Evolutionary conservation across 345 rosid species (phyloP), one percentile per base, ranked within the genome.

Genomic region (Camelina neglecta): DNA sequence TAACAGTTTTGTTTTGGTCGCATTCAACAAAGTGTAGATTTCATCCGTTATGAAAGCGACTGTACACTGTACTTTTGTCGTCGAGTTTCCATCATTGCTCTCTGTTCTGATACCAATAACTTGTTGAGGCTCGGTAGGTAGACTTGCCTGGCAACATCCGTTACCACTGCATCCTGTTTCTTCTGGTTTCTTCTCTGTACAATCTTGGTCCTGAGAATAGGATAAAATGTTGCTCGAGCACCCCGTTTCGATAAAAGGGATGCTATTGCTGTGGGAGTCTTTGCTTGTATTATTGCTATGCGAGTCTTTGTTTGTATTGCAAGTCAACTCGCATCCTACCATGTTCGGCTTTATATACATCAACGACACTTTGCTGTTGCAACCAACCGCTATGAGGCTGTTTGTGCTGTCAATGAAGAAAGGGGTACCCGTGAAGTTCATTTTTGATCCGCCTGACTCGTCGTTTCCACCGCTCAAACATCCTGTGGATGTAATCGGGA

Each of bases 111-210:
- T 4, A 23, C 64, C 31, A 60, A 63, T 2, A 65, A 66, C 50
- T 47, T 74, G 65, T 35, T 11, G 78, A 66, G 50, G 31, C 15
- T 47, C 60, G 12, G 0, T 0, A 36, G 83, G 80, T 54, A 80
- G 56, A 1, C n/a, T 1, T 1, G 56, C 64, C 53, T 83, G 72
- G 36, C 90, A 87, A 53, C 88, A 87, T 16, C 85, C 78, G 11
- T 75, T 53, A 7, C 86, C 85, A 15, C 76, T 4, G 69, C 85
- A 86, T 2, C 1, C 21, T 65, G 31, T 47, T 10, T 48, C 72
- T 23, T 57, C 50, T 38, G 66, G 66, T 57, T 13, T 56, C 21
- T 4, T 6, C 15, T 15, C 50, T 31, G 2, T 2, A 55, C 71
- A 73, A 15, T 0, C 11, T 45, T 8, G 2, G 26, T 10, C 3